Conservation (phyloP, 208 protist species). For the Trypanosoma scelopori region DNA sequence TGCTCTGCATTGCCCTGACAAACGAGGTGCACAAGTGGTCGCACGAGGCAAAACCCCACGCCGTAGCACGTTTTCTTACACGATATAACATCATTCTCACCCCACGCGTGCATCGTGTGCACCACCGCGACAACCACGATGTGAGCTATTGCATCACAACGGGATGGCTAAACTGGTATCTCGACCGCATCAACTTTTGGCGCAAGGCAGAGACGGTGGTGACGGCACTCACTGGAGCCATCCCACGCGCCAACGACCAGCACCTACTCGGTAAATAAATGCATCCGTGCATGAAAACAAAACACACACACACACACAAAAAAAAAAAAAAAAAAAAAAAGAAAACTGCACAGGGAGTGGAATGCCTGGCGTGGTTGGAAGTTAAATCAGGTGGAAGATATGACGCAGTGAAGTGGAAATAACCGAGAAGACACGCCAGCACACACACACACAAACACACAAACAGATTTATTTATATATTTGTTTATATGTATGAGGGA, state of each 20-base stretch:
- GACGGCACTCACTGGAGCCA: conserved; percentile 70
- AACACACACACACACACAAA: conserved; percentile 8
- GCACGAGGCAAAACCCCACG: conserved; percentile 74
- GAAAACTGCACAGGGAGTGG: too few relatives aligned
- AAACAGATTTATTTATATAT: too few relatives aligned
- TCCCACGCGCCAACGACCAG: conserved; percentile 85
- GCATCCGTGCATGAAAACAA: not conserved
- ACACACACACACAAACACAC: too few relatives aligned
- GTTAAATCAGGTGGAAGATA: too few relatives aligned
- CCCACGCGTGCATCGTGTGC: conserved; percentile 79
- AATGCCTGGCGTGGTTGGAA: too few relatives aligned
- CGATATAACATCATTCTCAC: conserved; percentile 77
- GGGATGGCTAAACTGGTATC: conserved; percentile 91
- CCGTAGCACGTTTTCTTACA: conserved; percentile 68
- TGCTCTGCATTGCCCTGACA: conserved; percentile 85
- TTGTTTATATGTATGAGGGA: too few relatives aligned
- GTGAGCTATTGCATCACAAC: conserved; percentile 95
- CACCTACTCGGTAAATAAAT: conserved; percentile 67
- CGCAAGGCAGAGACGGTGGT: conserved; percentile 78
- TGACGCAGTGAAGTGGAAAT: too few relatives aligned
- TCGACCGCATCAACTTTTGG: conserved; percentile 91
- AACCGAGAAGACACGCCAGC: too few relatives aligned
- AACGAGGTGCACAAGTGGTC: conserved; percentile 96
- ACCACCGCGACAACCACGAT: conserved; percentile 92
- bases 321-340: conserved; percentile 7